Evolutionary conservation across 1,139 yeast genomes (phyloP).

Genomic region (Yamadazyma atlantica): DNA sequence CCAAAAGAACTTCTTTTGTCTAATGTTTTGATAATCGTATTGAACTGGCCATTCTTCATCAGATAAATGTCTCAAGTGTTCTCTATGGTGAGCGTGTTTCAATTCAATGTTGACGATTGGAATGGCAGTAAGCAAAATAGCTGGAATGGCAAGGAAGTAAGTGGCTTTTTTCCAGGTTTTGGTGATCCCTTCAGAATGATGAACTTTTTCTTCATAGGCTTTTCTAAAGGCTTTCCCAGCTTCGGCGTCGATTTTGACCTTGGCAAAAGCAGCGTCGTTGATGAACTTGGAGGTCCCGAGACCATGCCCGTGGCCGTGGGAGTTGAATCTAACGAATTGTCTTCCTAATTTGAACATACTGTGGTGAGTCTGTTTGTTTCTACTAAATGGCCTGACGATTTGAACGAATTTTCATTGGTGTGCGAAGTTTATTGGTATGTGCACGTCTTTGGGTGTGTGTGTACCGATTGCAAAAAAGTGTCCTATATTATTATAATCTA

Average conservation of each 20-base stretch:
- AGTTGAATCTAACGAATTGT: slow-evolving; percentile 43
- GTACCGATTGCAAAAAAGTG: not conserved
- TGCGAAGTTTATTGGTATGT: not conserved
- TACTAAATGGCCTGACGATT: slow-evolving; percentile 14
- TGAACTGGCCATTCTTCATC: slow-evolving; percentile 93
- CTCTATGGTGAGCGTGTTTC: slow-evolving; percentile 88
- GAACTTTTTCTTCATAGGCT: slow-evolving; percentile 56
- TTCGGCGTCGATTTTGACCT: slow-evolving; percentile 30
- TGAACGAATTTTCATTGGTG: slow-evolving; percentile 12
- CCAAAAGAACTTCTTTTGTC: slow-evolving; percentile 91
- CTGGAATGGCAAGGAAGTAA: slow-evolving; percentile 77
- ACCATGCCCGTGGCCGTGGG: slow-evolving; percentile 40
- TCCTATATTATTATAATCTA: no score
- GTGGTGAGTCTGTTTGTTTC: slow-evolving; percentile 1
- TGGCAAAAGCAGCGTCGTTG: slow-evolving; percentile 38
- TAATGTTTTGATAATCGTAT: slow-evolving; percentile 87
- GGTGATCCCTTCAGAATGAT: slow-evolving; percentile 79
- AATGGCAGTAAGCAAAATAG: slow-evolving; percentile 69
- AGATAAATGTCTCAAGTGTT: slow-evolving; percentile 69
- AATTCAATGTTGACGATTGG: slow-evolving; percentile 80
- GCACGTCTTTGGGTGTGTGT: not conserved
- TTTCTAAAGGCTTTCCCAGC: slow-evolving; percentile 47
- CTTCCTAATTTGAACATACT: slow-evolving; percentile 33
- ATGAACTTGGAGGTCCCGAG: slow-evolving; percentile 40
- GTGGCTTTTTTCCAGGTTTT: slow-evolving; percentile 85